Conservation (phyloP, 1,284 basidiomycete species). For the Ceratobasidium sp. region DNA sequence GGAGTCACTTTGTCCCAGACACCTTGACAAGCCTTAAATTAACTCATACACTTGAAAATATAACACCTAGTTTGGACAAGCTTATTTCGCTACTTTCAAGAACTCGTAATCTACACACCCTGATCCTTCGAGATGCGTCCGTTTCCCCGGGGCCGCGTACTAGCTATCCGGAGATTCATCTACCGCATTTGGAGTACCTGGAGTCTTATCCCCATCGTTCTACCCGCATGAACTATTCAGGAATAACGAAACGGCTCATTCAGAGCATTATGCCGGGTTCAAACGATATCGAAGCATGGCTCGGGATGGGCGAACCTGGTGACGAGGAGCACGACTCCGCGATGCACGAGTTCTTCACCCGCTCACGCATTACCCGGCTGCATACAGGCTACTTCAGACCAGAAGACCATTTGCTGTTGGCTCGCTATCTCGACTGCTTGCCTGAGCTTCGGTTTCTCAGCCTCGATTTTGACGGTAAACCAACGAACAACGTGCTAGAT, state of each 20-base stretch:
- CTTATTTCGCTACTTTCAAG: not conserved
- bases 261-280: not conserved
- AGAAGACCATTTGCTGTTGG: not conserved
- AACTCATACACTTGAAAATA: not conserved
- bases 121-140: not conserved
- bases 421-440: constrained; percentile 1
- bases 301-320: not conserved
- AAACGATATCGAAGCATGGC: constrained; percentile 4
- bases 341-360: not conserved
- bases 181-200: not conserved
- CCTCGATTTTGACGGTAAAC: not conserved
- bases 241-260: not conserved
- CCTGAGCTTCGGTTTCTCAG: not conserved
- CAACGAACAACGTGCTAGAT: not conserved
- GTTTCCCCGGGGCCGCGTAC: not conserved
- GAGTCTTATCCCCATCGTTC: not conserved
- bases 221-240: not conserved
- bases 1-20: not conserved
- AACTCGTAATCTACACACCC: not conserved
- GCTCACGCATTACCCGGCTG: not conserved
- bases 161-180: not conserved
- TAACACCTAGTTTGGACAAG: not conserved
- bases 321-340: constrained; percentile 8
- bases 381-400: constrained; percentile 7
- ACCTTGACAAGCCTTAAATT: not conserved